Conservation (phyloP, 1,284 basidiomycete species). For the Laetiporus sulphureus region DNA sequence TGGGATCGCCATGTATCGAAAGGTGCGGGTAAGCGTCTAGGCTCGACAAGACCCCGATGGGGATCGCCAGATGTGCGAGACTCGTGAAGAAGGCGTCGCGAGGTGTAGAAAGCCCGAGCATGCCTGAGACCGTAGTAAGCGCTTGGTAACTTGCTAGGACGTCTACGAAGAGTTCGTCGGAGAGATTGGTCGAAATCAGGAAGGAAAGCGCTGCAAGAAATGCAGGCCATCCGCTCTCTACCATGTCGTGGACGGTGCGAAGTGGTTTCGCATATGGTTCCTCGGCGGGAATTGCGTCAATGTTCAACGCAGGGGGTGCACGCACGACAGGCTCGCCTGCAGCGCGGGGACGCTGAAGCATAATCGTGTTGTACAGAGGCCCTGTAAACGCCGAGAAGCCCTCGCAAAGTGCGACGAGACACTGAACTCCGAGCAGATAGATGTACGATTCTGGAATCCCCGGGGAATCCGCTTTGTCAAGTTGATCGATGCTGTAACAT, state of each 20-base stretch:
- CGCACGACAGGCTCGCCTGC: slow-evolving; percentile 61
- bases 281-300: slow-evolving; percentile 50
- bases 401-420: slow-evolving; percentile 82
- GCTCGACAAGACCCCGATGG: slow-evolving; percentile 79
- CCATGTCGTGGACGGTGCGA: slow-evolving; percentile 64
- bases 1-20: slow-evolving; percentile 37
- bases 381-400: slow-evolving; percentile 75
- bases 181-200: slow-evolving; percentile 83
- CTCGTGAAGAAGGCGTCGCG: slow-evolving; percentile 91
- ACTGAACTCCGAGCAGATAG: slow-evolving; percentile 88
- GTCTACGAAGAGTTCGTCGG: slow-evolving; percentile 83
- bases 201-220: slow-evolving; percentile 86
- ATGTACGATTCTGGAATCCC: slow-evolving; percentile 88
- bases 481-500: slow-evolving; percentile 78
- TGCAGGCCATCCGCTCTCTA: slow-evolving; percentile 85
- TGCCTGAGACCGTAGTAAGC: slow-evolving; percentile 86
- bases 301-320: slow-evolving; percentile 70
- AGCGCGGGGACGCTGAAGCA: slow-evolving; percentile 57
- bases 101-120: slow-evolving; percentile 77
- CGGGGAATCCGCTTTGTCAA: slow-evolving; percentile 94
- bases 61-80: slow-evolving; percentile 85
- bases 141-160: slow-evolving; percentile 78
- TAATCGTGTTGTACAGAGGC: slow-evolving; percentile 62
- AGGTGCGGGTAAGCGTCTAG: slow-evolving; percentile 60
- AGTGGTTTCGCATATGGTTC: slow-evolving; percentile 53